These are phyloP conservation scores for Plasmodium chabaudi DNA, from an alignment of 169 alveolate species.

Conservation along the genomic window DNA sequence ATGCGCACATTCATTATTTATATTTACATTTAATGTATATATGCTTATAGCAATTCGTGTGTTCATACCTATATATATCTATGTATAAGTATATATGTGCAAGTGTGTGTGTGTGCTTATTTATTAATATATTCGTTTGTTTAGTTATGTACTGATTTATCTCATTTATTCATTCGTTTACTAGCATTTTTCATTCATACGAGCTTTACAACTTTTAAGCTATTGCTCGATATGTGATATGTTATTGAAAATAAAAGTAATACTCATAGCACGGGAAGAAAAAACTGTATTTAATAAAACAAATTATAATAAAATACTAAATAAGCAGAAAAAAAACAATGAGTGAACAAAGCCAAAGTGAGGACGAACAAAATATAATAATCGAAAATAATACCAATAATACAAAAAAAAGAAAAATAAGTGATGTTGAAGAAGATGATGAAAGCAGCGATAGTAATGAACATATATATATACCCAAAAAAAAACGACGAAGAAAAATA, in stretches of 20 bases:
- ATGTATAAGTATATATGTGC: background rate
- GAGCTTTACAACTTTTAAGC: no score
- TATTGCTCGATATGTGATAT: no score
- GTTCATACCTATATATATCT: background rate
- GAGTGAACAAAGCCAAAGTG: background rate
- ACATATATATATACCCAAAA: slow-evolving; percentile 6
- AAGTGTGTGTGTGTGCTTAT: background rate
- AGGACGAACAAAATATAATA: slow-evolving; percentile 24
- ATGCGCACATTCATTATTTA: background rate
- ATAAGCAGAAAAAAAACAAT: background rate
- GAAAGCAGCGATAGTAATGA: slow-evolving; percentile 2
- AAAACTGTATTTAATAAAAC: no score
- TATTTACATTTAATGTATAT: background rate
- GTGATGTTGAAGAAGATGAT: background rate
- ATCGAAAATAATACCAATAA: slow-evolving; percentile 13
- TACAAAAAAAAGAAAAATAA: slow-evolving; percentile 6
- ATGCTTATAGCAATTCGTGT: background rate
- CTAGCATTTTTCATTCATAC: no score
- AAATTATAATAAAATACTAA: background rate
- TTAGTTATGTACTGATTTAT: no score
- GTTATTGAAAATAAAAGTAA: no score
- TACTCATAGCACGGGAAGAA: no score
- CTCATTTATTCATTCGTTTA: no score
- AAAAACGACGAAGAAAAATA: slow-evolving; percentile 34
- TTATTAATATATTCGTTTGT: no score